phyloP scores from a whole-genome alignment of 2,329 filamentous ascomycete species.

The Trichoderma sp. region DNA sequence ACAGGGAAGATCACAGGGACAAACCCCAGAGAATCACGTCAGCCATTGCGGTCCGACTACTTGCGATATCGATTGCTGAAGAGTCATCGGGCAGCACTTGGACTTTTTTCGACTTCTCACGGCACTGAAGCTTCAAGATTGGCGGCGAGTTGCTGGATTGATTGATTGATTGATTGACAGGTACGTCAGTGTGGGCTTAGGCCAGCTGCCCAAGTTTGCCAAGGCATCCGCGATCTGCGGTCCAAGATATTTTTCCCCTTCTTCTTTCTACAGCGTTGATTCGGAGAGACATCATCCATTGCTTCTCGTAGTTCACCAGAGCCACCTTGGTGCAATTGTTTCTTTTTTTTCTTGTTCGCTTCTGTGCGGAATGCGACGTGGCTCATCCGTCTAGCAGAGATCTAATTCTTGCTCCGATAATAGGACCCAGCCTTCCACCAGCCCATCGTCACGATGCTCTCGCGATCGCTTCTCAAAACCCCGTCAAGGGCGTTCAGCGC shows the following conservation, averaged over 20 bases:
- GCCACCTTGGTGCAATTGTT: neutral
- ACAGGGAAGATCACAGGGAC: slow-evolving; percentile 42
- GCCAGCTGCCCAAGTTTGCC: neutral
- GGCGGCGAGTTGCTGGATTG: neutral
- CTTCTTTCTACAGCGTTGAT: too few relatives aligned
- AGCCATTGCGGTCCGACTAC: slow-evolving; percentile 5
- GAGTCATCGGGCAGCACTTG: neutral
- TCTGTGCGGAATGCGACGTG: neutral
- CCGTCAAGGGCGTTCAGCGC: slow-evolving; percentile 19
- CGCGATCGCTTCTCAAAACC: slow-evolving; percentile 24
- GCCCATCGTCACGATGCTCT: slow-evolving; percentile 25
- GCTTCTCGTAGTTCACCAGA: neutral
- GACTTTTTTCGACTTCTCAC: neutral
- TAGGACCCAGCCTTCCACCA: neutral
- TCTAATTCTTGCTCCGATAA: slow-evolving; percentile 12
- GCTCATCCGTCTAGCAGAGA: neutral
- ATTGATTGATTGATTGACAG: neutral
- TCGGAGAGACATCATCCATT: neutral
- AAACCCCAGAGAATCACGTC: slow-evolving; percentile 25
- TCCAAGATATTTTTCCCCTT: neutral
- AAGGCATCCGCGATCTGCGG: neutral
- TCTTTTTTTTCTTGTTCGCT: neutral
- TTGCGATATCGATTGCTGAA: neutral
- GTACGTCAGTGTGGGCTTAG: neutral
- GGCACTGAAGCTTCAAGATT: neutral